Evolutionary conservation across 169 alveolate genomes (phyloP).

Genomic region (Plasmodium coatneyi): DNA sequence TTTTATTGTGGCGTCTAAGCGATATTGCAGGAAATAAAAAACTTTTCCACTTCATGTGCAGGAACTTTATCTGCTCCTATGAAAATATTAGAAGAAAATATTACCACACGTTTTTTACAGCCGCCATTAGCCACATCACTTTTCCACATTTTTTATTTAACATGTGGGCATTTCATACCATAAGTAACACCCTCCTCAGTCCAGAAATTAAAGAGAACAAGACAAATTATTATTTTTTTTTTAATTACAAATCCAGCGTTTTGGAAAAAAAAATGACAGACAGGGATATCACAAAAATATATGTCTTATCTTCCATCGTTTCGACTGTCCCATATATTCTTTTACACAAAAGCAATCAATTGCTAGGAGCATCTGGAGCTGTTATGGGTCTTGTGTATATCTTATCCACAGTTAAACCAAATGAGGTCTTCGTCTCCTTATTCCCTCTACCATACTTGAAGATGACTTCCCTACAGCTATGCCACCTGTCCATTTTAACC

Average conservation of each 20-base stretch:
- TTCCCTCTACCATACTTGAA: conserved; percentile 85
- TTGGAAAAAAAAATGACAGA: conserved; percentile 70
- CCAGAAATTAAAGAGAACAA: conserved; percentile 74
- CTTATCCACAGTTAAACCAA: conserved; percentile 83
- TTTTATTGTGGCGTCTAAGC: conserved; percentile 79
- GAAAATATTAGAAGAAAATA: conserved; percentile 74
- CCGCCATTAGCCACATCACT: conserved; percentile 77
- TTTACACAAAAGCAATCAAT: conserved; percentile 70
- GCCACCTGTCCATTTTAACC: conserved; percentile 82
- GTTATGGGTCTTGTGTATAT: conserved; percentile 82
- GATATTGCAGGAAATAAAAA: conserved; percentile 70
- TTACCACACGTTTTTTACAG: conserved; percentile 82
- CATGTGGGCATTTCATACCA: conserved; percentile 71
- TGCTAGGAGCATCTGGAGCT: conserved; percentile 87
- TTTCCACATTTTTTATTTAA: conserved; percentile 74
- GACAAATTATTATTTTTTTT: conserved; percentile 39
- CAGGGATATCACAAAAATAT: conserved; percentile 33
- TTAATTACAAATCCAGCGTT: conserved; percentile 53
- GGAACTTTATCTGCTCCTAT: conserved; percentile 82
- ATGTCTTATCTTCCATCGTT: conserved; percentile 42
- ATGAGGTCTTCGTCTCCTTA: conserved; percentile 79
- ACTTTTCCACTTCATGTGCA: conserved; percentile 78
- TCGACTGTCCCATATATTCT: conserved; percentile 65
- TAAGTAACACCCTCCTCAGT: conserved; percentile 47
- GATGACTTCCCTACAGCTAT: conserved; percentile 80